Percentiles rank a stretch among this genome's conserved stretches.
Conservation (phyloP, 345 rosid species). For the Dovyalis caffra region DNA sequence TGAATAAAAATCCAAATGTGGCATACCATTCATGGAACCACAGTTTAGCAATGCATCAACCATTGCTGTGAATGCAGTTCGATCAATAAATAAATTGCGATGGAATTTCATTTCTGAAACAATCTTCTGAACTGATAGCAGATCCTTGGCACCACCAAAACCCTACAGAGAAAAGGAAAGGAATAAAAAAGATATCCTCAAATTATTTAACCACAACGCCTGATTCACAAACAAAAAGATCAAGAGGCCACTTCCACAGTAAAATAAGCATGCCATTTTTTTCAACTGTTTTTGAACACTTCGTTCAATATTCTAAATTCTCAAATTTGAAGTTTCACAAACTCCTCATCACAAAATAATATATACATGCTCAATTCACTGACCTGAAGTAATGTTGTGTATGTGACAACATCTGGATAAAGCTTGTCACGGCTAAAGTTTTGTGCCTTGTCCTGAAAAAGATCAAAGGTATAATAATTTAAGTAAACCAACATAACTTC, state of each 20-base stretch:
- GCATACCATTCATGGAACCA: conserved; percentile 56
- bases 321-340: not conserved
- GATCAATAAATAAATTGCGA: conserved; percentile 47
- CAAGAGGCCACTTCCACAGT: conserved; percentile 4
- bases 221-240: conserved; percentile 7
- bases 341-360: not conserved
- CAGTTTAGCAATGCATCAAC: conserved; percentile 66
- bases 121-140: conserved; percentile 43
- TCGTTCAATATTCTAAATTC: not conserved
- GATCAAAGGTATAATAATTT: conserved; percentile 8
- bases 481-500: conserved; percentile 23
- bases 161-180: conserved; percentile 41
- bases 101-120: conserved; percentile 55
- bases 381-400: conserved; percentile 65
- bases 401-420: conserved; percentile 62
- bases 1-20: conserved; percentile 12
- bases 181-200: not conserved
- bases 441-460: conserved; percentile 51
- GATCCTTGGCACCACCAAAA: conserved; percentile 53
- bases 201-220: not conserved
- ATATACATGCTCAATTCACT: conserved; percentile 1
- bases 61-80: conserved; percentile 61
- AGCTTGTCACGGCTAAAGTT: conserved; percentile 23
- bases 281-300: not conserved
- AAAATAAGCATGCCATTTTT: not conserved